Conservation (phyloP, 1,284 basidiomycete genomes). For the Marasmius fiardii region DNA sequence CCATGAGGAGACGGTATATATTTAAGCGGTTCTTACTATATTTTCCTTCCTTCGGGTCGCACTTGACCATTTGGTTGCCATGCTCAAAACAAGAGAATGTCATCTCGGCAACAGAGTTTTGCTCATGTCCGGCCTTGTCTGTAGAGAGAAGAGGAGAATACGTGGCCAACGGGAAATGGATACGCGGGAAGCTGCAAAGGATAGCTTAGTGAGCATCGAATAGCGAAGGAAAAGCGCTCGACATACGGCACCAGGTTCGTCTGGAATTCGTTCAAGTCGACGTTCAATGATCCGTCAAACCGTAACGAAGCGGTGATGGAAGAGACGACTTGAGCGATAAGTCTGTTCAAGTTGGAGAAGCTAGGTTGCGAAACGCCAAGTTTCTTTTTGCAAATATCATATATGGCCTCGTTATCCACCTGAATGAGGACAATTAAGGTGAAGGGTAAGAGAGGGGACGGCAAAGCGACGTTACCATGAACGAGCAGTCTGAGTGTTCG, state of each 20-base stretch:
- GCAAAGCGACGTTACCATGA: conserved; percentile 64
- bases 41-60: conserved; percentile 94
- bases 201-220: conserved; percentile 11
- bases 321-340: conserved; percentile 98
- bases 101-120: conserved; percentile 98
- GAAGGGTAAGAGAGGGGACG: conserved; percentile 1
- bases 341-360: conserved; percentile 93
- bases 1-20: conserved; percentile 8
- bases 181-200: conserved; percentile 84
- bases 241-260: conserved; percentile 94
- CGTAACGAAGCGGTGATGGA: conserved; percentile 96
- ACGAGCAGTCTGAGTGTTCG: conserved; percentile 99
- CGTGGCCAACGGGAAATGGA: conserved; percentile 97
- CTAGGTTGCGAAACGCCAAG: conserved; percentile 86
- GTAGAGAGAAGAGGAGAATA: conserved; percentile 93
- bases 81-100: conserved; percentile 98
- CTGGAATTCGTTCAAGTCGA: conserved; percentile 98
- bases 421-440: conserved; percentile 24
- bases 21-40: conserved; percentile 67
- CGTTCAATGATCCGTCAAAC: conserved; percentile 97
- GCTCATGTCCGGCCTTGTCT: conserved; percentile 89
- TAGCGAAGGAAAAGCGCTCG: conserved; percentile 4
- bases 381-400: conserved; percentile 98
- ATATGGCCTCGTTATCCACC: conserved; percentile 98
- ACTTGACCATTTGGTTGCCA: conserved; percentile 99